A percentile compares a stretch with the other conserved stretches of the same genome.
These are phyloP conservation scores for Aspergillus novoparasiticus DNA, from an alignment of 2,329 filamentous ascomycete genomes.

Conservation along the genomic window DNA sequence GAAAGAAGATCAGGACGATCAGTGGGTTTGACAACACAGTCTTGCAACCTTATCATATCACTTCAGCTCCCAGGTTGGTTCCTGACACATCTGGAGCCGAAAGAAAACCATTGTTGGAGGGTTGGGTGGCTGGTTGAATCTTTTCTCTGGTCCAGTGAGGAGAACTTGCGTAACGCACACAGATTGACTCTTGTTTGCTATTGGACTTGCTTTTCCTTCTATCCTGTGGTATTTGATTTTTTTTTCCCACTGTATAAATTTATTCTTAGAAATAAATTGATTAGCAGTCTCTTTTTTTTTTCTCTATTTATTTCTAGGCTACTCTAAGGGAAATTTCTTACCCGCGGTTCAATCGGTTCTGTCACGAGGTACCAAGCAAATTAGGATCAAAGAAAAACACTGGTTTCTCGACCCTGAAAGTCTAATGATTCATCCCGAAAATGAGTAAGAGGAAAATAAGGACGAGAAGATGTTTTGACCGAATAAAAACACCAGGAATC, in stretches of 20 bases:
- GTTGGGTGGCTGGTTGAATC: constrained; percentile 13
- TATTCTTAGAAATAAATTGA: constrained; percentile 4
- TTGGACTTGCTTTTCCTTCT: neutral
- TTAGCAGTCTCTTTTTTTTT: neutral
- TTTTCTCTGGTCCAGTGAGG: neutral
- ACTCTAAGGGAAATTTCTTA: neutral
- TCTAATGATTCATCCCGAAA: neutral
- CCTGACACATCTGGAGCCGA: constrained; percentile 2
- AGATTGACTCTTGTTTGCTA: neutral
- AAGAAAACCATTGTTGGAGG: constrained; percentile 1
- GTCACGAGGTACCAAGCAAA: constrained; percentile 1
- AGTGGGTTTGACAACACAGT: constrained; percentile 1
- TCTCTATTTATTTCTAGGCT: neutral
- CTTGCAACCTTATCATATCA: constrained; percentile 1
- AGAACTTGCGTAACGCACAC: constrained; percentile 9
- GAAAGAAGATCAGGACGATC: neutral
- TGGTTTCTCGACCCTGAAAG: neutral
- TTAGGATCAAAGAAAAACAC: neutral
- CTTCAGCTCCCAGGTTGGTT: neutral
- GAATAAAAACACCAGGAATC: neutral
- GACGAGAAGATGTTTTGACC: neutral
- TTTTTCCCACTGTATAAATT: neutral
- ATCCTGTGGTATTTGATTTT: neutral
- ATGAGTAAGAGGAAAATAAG: neutral
- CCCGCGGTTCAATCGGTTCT: neutral